Conservation (phyloP, 2,329 filamentous ascomycete species). For the Arthrobotrys sphaeroides region DNA sequence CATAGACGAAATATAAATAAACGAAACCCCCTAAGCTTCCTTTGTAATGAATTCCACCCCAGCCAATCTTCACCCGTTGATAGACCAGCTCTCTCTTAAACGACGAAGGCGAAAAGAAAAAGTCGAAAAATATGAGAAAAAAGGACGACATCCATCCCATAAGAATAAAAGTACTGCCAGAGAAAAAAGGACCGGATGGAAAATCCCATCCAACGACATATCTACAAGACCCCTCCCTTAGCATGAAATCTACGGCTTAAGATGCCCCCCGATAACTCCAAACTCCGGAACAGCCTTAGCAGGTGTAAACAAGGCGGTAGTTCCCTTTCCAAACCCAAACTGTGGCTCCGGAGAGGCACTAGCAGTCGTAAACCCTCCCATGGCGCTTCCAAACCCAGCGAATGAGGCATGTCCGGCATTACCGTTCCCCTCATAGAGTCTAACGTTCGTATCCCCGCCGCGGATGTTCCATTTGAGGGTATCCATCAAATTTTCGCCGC, state of each 20-base stretch:
- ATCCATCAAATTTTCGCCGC: conserved; percentile 27
- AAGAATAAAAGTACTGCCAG: too few relatives aligned
- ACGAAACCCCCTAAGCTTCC: too few relatives aligned
- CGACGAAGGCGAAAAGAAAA: too few relatives aligned
- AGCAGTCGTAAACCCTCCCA: background rate
- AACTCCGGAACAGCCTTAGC: background rate
- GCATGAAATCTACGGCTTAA: background rate
- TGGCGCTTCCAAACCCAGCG: background rate
- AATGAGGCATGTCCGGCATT: background rate
- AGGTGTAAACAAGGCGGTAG: background rate
- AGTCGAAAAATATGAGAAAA: too few relatives aligned
- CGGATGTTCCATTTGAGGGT: conserved; percentile 39
- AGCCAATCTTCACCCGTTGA: too few relatives aligned
- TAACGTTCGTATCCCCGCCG: conserved; percentile 27
- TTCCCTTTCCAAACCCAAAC: background rate
- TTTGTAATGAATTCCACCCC: too few relatives aligned
- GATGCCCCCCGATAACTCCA: background rate
- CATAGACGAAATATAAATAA: too few relatives aligned
- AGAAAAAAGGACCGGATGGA: background rate
- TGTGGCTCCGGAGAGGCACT: too few relatives aligned
- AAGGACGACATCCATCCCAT: too few relatives aligned
- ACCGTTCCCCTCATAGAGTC: background rate
- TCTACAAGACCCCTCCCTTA: too few relatives aligned
- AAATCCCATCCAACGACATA: too few relatives aligned
- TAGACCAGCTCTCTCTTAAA: too few relatives aligned